Base-by-base conservation (phyloP, 768 basidiomycete species). In the Amanita fuliginea region DNA sequence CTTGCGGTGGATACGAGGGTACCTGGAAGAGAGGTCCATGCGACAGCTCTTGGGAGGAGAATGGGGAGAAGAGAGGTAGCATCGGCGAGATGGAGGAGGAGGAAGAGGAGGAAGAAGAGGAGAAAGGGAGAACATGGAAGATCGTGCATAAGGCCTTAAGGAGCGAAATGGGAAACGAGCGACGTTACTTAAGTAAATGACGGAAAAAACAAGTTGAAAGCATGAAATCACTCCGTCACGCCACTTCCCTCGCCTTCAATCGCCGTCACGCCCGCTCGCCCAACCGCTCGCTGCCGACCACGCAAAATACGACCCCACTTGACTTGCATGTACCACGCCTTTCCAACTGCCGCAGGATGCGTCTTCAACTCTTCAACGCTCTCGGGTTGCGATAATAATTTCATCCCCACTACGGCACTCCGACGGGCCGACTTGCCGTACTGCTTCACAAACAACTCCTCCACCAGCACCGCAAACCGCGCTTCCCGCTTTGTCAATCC, bases 121-220 rank as follows among this genome's bases (percentile, higher is more conserved):
- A 82, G 58, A n/a, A n/a, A n/a, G 44, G 87, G 70, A 5, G 68
- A 55, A 8, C 81, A 54, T 2, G 84, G 84, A 2, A 83, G 21
- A 6, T 10, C 28, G 4, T 21, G 32, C 18, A 33, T 32, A 35
- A n/a, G n/a, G n/a, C n/a, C n/a, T n/a, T n/a, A n/a, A 35, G 44
- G 16, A 28, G 6, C 24, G 22, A 8, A 1, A 14, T 1, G 22
- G 4, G n/a, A 37, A 48, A 36, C 16, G 47, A 36, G 35, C 35
- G 33, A 24, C 36, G 28, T n/a, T 22, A 41, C n/a, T n/a, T n/a
- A n/a, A n/a, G n/a, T n/a, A 42, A 42, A 24, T 39, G 16, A 16
- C 16, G 18, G 37, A 39, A 39, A 18, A 39, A 18, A n/a, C n/a
- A n/a, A 21, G 2, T 24, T 24, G n/a, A 16, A n/a, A 37, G n/a